Conservation (phyloP, 768 basidiomycete species). For the Tulasnella sp. region DNA sequence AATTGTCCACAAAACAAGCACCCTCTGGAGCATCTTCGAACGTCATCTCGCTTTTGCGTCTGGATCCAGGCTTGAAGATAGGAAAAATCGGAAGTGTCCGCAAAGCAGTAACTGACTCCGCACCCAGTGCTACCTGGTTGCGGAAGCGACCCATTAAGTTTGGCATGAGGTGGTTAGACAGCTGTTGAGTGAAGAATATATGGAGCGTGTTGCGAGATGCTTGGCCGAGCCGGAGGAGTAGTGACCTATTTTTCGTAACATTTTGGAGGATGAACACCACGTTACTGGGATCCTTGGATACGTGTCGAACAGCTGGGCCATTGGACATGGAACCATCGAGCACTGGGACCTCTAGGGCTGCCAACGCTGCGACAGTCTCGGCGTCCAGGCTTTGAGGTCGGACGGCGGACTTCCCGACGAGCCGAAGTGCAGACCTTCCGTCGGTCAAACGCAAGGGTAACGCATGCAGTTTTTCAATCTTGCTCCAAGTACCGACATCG, state of each 20-base stretch:
- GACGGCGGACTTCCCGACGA: background rate
- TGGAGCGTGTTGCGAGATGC: background rate
- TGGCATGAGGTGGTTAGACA: background rate
- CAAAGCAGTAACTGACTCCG: background rate
- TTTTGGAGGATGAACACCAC: background rate
- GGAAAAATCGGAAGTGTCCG: background rate
- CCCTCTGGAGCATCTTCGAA: background rate
- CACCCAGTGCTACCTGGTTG: background rate
- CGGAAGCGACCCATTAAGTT: too few relatives aligned
- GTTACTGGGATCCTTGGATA: background rate
- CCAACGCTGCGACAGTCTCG: background rate
- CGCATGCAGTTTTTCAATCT: background rate
- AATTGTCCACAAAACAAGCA: conserved; percentile 1
- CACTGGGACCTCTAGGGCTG: background rate
- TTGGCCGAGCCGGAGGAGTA: background rate
- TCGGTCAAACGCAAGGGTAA: background rate
- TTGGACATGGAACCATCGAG: background rate
- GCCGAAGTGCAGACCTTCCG: background rate
- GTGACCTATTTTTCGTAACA: background rate
- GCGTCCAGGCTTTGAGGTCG: background rate
- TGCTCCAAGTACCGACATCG: background rate
- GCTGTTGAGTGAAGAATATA: background rate
- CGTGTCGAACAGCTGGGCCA: background rate
- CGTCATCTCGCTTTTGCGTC: background rate
- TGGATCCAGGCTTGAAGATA: background rate